phyloP scores from a whole-genome alignment of 441 rosid genomes.

The Arabidopsis hybrid region DNA sequence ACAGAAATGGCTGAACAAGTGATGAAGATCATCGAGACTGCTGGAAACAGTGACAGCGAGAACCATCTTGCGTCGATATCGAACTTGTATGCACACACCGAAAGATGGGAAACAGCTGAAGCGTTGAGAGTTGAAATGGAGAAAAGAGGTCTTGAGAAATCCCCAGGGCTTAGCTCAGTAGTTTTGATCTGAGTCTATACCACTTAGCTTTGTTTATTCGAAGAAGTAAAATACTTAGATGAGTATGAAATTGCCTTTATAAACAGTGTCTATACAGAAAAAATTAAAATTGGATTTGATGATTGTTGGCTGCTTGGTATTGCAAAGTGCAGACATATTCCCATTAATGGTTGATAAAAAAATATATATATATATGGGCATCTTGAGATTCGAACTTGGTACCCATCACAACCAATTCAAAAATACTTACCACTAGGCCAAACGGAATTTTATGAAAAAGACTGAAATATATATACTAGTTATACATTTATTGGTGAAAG shows the following conservation, averaged over 20 bases:
- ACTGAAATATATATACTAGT: no score
- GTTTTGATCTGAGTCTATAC: slow-evolving; percentile 29
- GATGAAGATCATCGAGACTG: slow-evolving; percentile 42
- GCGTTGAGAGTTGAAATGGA: slow-evolving; percentile 48
- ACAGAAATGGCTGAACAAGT: slow-evolving; percentile 52
- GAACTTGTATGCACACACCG: slow-evolving; percentile 57
- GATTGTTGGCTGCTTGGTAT: no score
- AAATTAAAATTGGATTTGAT: no score
- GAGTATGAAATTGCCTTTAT: not conserved
- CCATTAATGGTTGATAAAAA: no score
- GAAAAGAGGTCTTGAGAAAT: slow-evolving; percentile 48
- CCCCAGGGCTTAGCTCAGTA: slow-evolving; percentile 52
- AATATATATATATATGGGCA: no score
- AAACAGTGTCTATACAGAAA: not conserved
- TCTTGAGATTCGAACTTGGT: no score
- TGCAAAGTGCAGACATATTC: no score
- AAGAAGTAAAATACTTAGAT: slow-evolving; percentile 7
- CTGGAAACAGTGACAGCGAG: slow-evolving; percentile 36
- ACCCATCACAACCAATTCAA: no score
- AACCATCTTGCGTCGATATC: slow-evolving; percentile 50
- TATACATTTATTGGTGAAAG: no score
- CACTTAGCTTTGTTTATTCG: not conserved
- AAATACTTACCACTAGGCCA: no score
- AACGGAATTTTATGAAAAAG: no score
- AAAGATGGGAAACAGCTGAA: slow-evolving; percentile 55